Conservation (phyloP, 345 rosid genomes). For the Euphorbia pulcherrima region DNA sequence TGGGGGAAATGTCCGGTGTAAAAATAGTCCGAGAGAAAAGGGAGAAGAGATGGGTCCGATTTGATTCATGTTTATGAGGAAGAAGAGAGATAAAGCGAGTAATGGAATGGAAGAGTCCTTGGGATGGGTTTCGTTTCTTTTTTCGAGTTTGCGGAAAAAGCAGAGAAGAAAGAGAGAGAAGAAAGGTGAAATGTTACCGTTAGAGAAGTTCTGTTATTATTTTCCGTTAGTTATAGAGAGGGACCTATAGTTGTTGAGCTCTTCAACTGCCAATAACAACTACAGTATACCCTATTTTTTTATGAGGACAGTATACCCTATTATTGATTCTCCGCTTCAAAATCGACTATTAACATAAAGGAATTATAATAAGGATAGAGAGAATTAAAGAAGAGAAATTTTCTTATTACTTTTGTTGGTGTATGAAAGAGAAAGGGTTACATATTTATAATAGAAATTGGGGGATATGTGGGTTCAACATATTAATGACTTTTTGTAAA, state of each 20-base stretch:
- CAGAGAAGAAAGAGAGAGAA: conserved; percentile 4
- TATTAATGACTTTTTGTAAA: no score
- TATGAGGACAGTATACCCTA: not conserved
- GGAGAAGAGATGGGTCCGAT: conserved; percentile 40
- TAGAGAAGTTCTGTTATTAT: conserved; percentile 12
- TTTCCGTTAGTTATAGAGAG: conserved; percentile 14
- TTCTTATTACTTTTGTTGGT: no score
- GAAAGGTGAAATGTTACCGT: conserved; percentile 24
- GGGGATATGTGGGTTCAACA: no score
- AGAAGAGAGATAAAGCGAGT: not conserved
- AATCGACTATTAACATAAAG: no score
- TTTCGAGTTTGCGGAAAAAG: conserved; percentile 19
- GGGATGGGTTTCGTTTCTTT: not conserved
- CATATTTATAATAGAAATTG: no score
- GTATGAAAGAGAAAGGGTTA: no score
- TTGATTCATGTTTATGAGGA: conserved; percentile 25
- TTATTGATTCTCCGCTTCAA: not conserved
- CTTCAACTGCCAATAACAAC: conserved; percentile 19
- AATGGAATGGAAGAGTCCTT: not conserved
- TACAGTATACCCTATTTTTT: not conserved
- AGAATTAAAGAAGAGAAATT: no score
- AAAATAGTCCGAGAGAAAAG: conserved; percentile 32
- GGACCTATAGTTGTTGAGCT: conserved; percentile 1
- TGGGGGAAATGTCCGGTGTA: conserved; percentile 27
- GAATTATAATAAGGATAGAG: no score